Percentiles rank a stretch among this genome's conserved stretches.
Conservation (phyloP, 1,139 yeast species). For the Diutina ranongensis region DNA sequence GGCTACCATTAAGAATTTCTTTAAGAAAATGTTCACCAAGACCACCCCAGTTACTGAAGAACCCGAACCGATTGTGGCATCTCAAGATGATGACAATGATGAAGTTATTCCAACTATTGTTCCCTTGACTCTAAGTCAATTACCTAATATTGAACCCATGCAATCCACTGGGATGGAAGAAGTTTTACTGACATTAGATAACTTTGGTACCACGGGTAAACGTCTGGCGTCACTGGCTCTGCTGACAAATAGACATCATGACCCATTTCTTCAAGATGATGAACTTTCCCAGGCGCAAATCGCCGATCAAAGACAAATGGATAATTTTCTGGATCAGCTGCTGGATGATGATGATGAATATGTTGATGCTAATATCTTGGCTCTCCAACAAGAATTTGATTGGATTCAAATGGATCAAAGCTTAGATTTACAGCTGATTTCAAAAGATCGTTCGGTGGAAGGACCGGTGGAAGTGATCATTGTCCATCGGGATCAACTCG, state of each 20-base stretch:
- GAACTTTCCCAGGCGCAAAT: slow-evolving; percentile 34
- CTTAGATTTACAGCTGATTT: not conserved
- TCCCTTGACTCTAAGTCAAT: too few species aligned
- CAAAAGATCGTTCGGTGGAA: not conserved
- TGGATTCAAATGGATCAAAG: slow-evolving; percentile 14
- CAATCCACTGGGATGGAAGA: slow-evolving; percentile 9
- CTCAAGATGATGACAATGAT: not conserved
- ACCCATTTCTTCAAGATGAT: slow-evolving; percentile 24
- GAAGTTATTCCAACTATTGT: too few species aligned
- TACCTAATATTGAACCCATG: slow-evolving; percentile 9
- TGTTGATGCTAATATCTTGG: slow-evolving; percentile 25
- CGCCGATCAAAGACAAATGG: slow-evolving; percentile 28
- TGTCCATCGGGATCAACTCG: not conserved
- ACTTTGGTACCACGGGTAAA: slow-evolving; percentile 10
- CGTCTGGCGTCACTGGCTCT: not conserved
- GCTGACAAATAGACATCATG: slow-evolving; percentile 6
- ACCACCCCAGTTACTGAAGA: not conserved
- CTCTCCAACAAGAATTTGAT: slow-evolving; percentile 20
- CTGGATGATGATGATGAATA: slow-evolving; percentile 16
- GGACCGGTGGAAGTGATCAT: not conserved
- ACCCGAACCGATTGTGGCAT: not conserved
- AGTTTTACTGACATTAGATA: slow-evolving; percentile 10
- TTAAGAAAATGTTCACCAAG: not conserved
- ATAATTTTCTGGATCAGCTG: slow-evolving; percentile 10
- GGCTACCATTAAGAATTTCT: not conserved